Base-by-base conservation (phyloP, 257 asterid species). In the Gynochthodes officinalis region DNA sequence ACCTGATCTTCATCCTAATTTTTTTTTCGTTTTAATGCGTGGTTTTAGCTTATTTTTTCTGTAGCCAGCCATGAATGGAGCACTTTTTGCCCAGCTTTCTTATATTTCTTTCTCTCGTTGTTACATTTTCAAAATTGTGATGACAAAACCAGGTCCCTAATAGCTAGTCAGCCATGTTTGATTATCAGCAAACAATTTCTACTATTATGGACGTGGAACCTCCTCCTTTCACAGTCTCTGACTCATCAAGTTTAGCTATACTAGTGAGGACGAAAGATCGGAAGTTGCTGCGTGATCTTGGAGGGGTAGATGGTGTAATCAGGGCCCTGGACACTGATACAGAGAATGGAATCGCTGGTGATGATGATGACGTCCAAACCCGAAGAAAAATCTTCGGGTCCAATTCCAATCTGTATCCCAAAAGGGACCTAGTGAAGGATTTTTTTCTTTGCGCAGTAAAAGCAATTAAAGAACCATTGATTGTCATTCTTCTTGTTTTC, bases 261-360 rank as follows among this genome's bases (percentile, higher is more conserved):
- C 71, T 74, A 0, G 76, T 70, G 11, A 69, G 44, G 58, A 46
- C 6, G 27, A 69, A 28, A 70, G 73, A 78, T n/a, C 7, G 33
- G 57, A 43, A 16, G 23, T 69, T 39, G 76, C 76, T 78, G 3
- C 69, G 65, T 1, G 76, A 74, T 43, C 48, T 53, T 46, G 82
- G 76, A 69, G 76, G 76, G 14, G 39, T 70, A 16, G 79, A 78
- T 28, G 79, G 76, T 4, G 35, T 79, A 23, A 44, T 74, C 27
- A 46, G 33, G 37, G 66, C 44, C 25, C 76, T 79, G 14, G 77
- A 66, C 50, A 62, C 77, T 4, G 49, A 74, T n/a, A 16, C 43
- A 28, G 79, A 64, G 30, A 70, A 42, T 49, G 83, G 83, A 13
- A 57, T 74, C 64, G 59, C 0, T 28, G 73, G 80, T 12, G 80